Percentiles rank a stretch among this genome's conserved stretches.
Conservation (phyloP, 331 rosid species). For the Acacia pycnantha region DNA sequence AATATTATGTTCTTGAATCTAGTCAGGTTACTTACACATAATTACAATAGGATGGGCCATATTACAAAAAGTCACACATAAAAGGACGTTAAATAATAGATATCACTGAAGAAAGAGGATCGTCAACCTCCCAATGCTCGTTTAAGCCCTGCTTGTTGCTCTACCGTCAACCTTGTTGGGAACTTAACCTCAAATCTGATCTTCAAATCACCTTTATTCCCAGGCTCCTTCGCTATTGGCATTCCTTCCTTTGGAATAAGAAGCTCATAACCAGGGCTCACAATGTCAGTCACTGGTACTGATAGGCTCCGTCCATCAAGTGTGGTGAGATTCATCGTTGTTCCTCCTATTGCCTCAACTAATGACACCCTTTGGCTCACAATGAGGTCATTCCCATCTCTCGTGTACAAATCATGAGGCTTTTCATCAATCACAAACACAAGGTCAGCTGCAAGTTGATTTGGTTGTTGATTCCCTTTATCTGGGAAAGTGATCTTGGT, state of each 20-base stretch:
- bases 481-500: slow-evolving; percentile 94
- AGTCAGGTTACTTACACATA: not conserved
- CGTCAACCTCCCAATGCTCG: slow-evolving; percentile 11
- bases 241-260: slow-evolving; percentile 75
- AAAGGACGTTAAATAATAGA: not conserved
- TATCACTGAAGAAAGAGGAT: not conserved
- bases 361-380: slow-evolving; percentile 64
- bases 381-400: slow-evolving; percentile 83
- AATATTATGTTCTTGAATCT: not conserved
- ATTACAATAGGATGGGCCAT: not conserved
- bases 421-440: slow-evolving; percentile 93
- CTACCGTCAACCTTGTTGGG: slow-evolving; percentile 67
- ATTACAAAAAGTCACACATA: not conserved
- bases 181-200: slow-evolving; percentile 80
- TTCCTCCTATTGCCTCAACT: slow-evolving; percentile 90
- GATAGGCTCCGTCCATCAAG: slow-evolving; percentile 57
- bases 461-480: slow-evolving; percentile 81
- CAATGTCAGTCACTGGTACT: slow-evolving; percentile 64
- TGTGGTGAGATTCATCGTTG: slow-evolving; percentile 56
- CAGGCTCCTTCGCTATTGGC: slow-evolving; percentile 79
- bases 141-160: slow-evolving; percentile 73
- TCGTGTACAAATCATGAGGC: slow-evolving; percentile 66
- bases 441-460: slow-evolving; percentile 82
- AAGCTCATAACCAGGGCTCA: slow-evolving; percentile 83
- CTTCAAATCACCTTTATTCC: slow-evolving; percentile 76